Evolutionary conservation across 345 rosid species (phyloP), one percentile per base, ranked within the genome.

Genomic region (Brassica rapa): DNA sequence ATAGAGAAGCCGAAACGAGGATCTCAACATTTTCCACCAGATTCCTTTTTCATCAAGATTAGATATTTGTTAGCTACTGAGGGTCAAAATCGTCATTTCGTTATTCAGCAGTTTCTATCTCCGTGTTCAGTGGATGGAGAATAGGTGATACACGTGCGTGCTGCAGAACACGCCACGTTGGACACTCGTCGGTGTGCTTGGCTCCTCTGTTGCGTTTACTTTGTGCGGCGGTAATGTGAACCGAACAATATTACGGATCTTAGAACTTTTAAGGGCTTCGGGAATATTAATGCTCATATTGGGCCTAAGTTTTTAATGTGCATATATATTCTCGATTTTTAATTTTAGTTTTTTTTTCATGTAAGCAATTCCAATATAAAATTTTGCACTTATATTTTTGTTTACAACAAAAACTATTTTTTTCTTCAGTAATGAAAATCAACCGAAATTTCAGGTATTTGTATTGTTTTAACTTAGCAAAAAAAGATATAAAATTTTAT

Each of bases 1-100:
- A 75, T 64, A 80, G 72, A 74, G 55, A 70, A 64, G 55, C 4
- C 79, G 68, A 80, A 64, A n/a, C 3, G 84, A 73, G 57, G 84
- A 80, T 62, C 77, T 68, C 8, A 78, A 81, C 89, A 85, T 85
- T 16, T 64, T 41, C 2, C 3, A 8, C 3, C 62, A 15, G 75
- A 68, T 73, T 53, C 65, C 1, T 62, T 74, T 53, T 53, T 16
- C 23, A 30, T 6, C 21, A 0, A 25, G 23, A 3, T 30, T 15
- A 73, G 77, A 53, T 53, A 53, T 53, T 53, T 53, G 24, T 53
- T 53, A 51, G 7, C 15, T 51, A 0, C 3, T 5, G 21, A 51
- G 56, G 56, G 56, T 51, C 56, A 1, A 49, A 49, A 14, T 4
- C 6, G 56, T 49, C n/a, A 49, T 49, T 49, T 14, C 5, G 19